Base-by-base conservation (phyloP, 495 filamentous ascomycete genomes). In the Hypoxylon crocopeplum region DNA sequence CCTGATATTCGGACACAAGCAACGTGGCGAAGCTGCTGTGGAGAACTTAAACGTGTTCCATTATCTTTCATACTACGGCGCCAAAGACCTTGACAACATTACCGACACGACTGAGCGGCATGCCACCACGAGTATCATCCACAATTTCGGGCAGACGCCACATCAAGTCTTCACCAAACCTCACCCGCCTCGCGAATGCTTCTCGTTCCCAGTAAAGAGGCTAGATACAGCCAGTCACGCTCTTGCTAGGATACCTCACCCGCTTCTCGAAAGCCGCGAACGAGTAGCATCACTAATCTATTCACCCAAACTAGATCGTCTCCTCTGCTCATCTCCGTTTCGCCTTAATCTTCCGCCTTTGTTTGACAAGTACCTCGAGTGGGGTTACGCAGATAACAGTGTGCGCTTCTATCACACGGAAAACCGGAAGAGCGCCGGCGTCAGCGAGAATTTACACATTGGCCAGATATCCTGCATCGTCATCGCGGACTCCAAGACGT, bases 141-240 rank as follows among this genome's bases (percentile, higher is more conserved):
- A 98, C 73, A 97, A 97, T 67, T 98, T 98, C 73, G 94, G 94
- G 1, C 94, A 98, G 70, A 98, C 95, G 10, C 95, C 95, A 1
- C 86, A 93, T 71, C 94, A 98, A 71, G 87, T 97, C 15, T 98
- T 97, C 72, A 86, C 85, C 22, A 85, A 87, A 56, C 79, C 86
- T 12, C 94, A 98, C 73, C 84, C 87, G 6, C 69, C 81, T 27
- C 82, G 88, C 32, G 93, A 98, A 62, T 81, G 86, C 34, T 72
- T 79, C 20, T 74, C 83, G n/a, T 80, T 75, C 44, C 84, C 82
- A 29, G 73, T 80, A 19, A 84, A 79, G 49, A 79, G 90, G 39
- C 75, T 98, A 4, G 94, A 98, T 74, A 88, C 84, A 19, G 84
- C 87, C 3, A 87, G 90, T 1, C 86, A 89, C 62, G 86, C 83